A percentile compares a stretch with the other conserved stretches of the same genome.
Conservation (phyloP, 768 basidiomycete species). For the Cyathus striatus region DNA sequence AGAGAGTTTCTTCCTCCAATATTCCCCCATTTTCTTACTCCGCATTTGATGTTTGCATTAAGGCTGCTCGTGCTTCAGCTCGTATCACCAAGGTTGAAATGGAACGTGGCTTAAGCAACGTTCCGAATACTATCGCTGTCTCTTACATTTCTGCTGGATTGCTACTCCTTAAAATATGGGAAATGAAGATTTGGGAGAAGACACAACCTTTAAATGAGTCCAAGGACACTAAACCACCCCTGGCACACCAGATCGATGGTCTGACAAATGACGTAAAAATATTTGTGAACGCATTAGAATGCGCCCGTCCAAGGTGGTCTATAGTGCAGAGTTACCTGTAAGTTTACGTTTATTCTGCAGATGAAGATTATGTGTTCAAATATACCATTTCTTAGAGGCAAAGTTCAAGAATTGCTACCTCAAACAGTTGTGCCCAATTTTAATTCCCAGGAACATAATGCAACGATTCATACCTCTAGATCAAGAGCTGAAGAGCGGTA, state of each 20-base stretch:
- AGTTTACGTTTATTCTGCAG: constrained; percentile 12
- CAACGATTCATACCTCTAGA: not conserved
- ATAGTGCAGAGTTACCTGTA: constrained; percentile 24
- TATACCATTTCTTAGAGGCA: not conserved
- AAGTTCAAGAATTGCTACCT: constrained; percentile 1
- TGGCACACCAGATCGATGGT: constrained; percentile 25
- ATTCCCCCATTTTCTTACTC: constrained; percentile 18
- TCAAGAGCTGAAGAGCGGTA: not conserved
- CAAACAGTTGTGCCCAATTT: not conserved
- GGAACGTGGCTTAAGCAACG: constrained; percentile 36
- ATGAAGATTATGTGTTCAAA: not conserved
- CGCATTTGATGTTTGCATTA: constrained; percentile 43
- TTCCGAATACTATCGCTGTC: constrained; percentile 36
- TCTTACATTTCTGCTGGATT: constrained; percentile 48
- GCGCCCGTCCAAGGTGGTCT: constrained; percentile 27
- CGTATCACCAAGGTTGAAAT: constrained; percentile 53
- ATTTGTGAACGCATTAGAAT: constrained; percentile 41
- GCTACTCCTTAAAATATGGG: constrained; percentile 56
- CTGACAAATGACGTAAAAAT: constrained; percentile 30
- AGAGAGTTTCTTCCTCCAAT: constrained; percentile 13
- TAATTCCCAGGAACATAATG: not conserved
- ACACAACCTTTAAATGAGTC: constrained; percentile 14
- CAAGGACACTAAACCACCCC: constrained; percentile 28
- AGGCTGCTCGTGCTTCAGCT: constrained; percentile 56
- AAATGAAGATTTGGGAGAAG: constrained; percentile 42